These are phyloP conservation scores for Agrocybe chaxingu DNA, from an alignment of 768 basidiomycete genomes.

Conservation along the genomic window DNA sequence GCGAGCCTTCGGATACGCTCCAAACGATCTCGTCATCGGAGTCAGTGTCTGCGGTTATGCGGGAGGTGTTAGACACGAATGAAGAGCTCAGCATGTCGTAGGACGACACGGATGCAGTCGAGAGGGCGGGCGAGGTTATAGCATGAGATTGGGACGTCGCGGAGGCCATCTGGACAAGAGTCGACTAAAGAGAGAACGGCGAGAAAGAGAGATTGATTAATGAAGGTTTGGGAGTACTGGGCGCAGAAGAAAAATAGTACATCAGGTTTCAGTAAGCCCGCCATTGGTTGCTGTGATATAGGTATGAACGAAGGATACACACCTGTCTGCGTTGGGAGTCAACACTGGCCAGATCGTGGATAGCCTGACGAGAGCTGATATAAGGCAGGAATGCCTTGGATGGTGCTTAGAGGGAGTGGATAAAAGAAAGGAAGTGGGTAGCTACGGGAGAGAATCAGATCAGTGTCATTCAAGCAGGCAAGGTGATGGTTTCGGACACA, in stretches of 20 bases:
- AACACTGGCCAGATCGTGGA: too few relatives aligned
- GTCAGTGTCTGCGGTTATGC: slow-evolving; percentile 22
- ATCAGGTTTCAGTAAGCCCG: not conserved
- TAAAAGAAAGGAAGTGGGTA: too few relatives aligned
- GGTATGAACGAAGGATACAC: not conserved
- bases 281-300: not conserved
- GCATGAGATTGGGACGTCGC: slow-evolving; percentile 3
- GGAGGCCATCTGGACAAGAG: slow-evolving; percentile 9
- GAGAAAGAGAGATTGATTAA: too few relatives aligned
- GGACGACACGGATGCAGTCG: slow-evolving; percentile 24
- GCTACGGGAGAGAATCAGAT: too few relatives aligned
- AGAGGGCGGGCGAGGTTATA: slow-evolving; percentile 19
- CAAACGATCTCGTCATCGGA: slow-evolving; percentile 61
- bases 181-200: not conserved
- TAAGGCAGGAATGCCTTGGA: too few relatives aligned
- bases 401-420: too few relatives aligned
- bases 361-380: too few relatives aligned
- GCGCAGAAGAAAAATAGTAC: not conserved
- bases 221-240: too few relatives aligned
- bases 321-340: too few relatives aligned
- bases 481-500: too few relatives aligned
- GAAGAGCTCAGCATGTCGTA: slow-evolving; percentile 26
- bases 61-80: slow-evolving; percentile 10
- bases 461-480: too few relatives aligned
- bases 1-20: slow-evolving; percentile 34